A percentile compares a stretch with the other conserved stretches of the same genome.
Evolutionary conservation across 768 basidiomycete genomes (phyloP).

Genomic region (Phlebiopsis flavidoalba): DNA sequence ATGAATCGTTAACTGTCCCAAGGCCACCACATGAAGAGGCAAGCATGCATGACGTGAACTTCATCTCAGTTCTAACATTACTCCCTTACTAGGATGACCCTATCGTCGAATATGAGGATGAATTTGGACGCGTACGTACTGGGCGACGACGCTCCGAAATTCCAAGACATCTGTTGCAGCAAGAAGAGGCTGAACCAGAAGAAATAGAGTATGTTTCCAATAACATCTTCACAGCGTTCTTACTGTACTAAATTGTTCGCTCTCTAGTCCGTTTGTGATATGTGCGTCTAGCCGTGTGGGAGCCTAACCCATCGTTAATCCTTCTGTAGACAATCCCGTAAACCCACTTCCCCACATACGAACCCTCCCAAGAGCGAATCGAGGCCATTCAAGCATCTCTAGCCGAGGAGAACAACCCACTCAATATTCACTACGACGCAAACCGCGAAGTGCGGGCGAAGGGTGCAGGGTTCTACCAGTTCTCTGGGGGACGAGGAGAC

Average conservation of each 20-base stretch:
- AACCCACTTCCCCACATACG: conserved; percentile 86
- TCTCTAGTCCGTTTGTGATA: conserved; percentile 20
- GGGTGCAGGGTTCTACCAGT: conserved; percentile 91
- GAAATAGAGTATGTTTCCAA: conserved; percentile 40
- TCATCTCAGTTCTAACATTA: background rate
- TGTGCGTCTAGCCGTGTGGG: conserved; percentile 10
- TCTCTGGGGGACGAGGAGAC: conserved; percentile 83
- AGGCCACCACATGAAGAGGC: conserved; percentile 31
- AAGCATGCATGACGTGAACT: background rate
- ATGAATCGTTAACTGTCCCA: conserved; percentile 71
- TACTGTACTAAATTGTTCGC: background rate
- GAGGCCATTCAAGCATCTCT: conserved; percentile 68
- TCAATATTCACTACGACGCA: conserved; percentile 78
- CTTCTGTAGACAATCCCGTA: conserved; percentile 63
- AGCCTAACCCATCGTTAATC: conserved; percentile 2
- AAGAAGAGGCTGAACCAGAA: conserved; percentile 42
- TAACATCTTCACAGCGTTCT: background rate
- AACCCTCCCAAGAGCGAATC: conserved; percentile 75
- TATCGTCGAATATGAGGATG: conserved; percentile 81
- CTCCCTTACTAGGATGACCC: conserved; percentile 58
- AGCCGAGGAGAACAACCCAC: conserved; percentile 67
- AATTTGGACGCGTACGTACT: conserved; percentile 75
- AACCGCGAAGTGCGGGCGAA: conserved; percentile 77
- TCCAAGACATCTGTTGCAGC: conserved; percentile 55
- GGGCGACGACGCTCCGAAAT: conserved; percentile 71